Conservation (phyloP, 2,329 filamentous ascomycete genomes). For the Claviceps humidiphila region DNA sequence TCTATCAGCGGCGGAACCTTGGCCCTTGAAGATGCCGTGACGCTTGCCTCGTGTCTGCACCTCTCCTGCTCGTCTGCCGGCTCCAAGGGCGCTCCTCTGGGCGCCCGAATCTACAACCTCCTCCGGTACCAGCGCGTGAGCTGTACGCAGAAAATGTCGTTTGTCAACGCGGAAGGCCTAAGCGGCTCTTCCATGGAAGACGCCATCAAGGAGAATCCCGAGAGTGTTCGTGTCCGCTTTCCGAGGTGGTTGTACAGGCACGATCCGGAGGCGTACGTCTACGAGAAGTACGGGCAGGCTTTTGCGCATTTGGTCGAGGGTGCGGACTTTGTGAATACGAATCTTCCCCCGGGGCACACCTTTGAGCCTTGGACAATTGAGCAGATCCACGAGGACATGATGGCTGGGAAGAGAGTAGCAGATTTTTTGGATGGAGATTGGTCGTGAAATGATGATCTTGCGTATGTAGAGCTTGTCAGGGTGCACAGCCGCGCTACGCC, state of each 20-base stretch:
- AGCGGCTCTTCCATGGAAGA: neutral
- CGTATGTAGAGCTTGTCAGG: too few species aligned
- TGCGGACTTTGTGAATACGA: neutral
- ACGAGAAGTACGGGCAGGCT: slow-evolving; percentile 4
- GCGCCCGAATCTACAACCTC: slow-evolving; percentile 2
- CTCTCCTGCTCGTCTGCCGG: slow-evolving; percentile 2
- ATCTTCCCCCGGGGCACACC: neutral
- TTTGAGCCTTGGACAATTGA: slow-evolving; percentile 3
- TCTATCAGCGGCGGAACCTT: slow-evolving; percentile 10
- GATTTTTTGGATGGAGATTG: slow-evolving; percentile 3
- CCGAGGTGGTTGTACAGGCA: slow-evolving; percentile 4
- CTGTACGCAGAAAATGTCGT: slow-evolving; percentile 4
- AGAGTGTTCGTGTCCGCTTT: neutral
- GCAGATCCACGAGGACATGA: neutral
- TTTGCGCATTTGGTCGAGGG: neutral
- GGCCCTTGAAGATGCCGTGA: slow-evolving; percentile 11
- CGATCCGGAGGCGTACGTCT: slow-evolving; percentile 5
- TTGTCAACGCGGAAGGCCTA: slow-evolving; percentile 4
- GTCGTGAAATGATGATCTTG: neutral
- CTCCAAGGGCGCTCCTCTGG: neutral
- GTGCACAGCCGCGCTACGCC: too few species aligned
- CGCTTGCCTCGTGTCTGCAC: slow-evolving; percentile 9
- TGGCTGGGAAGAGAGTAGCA: neutral
- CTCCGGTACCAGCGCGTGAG: slow-evolving; percentile 4
- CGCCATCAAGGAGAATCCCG: slow-evolving; percentile 1